phyloP scores from a whole-genome alignment of 2,329 filamentous ascomycete genomes.

The Fragosphaeria purpurea region DNA sequence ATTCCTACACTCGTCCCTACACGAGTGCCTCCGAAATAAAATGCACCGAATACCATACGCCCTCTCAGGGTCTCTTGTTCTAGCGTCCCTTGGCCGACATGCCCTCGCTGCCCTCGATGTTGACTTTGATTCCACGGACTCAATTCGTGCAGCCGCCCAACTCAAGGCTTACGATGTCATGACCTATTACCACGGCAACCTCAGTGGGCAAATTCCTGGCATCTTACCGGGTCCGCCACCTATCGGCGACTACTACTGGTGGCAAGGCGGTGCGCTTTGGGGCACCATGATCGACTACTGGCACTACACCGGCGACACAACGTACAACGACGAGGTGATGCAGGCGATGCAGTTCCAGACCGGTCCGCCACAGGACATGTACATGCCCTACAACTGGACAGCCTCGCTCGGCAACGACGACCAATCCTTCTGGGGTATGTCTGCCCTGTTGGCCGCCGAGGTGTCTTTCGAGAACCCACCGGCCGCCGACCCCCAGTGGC shows the following conservation, averaged over 20 bases:
- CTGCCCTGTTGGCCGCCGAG: conserved; percentile 44
- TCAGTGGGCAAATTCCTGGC: background rate
- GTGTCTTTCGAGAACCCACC: conserved; percentile 45
- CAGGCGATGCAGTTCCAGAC: conserved; percentile 28
- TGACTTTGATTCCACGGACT: conserved; percentile 1
- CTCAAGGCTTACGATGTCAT: conserved; percentile 2
- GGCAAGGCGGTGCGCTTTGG: conserved; percentile 66
- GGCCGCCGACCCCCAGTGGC: conserved; percentile 36
- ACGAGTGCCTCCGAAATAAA: background rate
- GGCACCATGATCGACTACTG: conserved; percentile 70
- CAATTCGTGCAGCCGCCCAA: conserved; percentile 1
- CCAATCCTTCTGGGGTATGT: conserved; percentile 56
- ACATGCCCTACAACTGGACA: conserved; percentile 22
- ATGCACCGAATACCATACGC: background rate
- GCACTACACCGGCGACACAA: conserved; percentile 43
- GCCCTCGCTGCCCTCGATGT: conserved; percentile 1
- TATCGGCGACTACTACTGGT: conserved; percentile 27
- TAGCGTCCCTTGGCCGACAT: background rate
- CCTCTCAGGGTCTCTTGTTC: background rate
- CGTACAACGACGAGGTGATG: conserved; percentile 57
- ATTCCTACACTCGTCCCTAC: too few species aligned
- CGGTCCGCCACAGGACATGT: conserved; percentile 16
- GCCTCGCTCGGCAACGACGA: conserved; percentile 44
- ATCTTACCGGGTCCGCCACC: background rate
- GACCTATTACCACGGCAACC: background rate